A percentile compares a stretch with the other conserved stretches of the same genome.
These are phyloP conservation scores for Puccinia polysora DNA, from an alignment of 1,284 basidiomycete genomes.

Conservation along the genomic window DNA sequence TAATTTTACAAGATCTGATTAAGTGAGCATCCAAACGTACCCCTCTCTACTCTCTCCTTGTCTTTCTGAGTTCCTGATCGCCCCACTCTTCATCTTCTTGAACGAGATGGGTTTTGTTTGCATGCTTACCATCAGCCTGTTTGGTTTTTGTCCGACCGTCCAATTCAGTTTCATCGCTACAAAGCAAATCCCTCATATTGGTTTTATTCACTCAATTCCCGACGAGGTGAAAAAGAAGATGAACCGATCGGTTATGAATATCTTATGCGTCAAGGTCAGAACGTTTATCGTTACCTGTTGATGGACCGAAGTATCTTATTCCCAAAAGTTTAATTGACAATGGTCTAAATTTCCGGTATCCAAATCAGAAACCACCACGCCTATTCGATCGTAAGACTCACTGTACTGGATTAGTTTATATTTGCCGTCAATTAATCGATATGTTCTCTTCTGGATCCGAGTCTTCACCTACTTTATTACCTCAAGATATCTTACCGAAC, in stretches of 20 bases:
- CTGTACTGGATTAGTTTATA: slow-evolving; percentile 4
- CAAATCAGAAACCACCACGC: slow-evolving; percentile 25
- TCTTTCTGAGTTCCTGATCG: background rate
- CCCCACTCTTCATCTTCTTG: too few relatives aligned
- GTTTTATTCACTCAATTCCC: slow-evolving; percentile 17
- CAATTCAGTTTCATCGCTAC: slow-evolving; percentile 27
- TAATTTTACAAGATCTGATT: slow-evolving; percentile 39
- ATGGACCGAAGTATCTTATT: too few relatives aligned
- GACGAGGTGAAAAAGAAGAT: slow-evolving; percentile 15
- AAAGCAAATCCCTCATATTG: slow-evolving; percentile 36
- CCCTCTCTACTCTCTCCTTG: background rate
- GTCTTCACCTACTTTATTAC: background rate
- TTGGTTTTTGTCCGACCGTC: too few relatives aligned
- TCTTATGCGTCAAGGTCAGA: slow-evolving; percentile 17
- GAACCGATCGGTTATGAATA: slow-evolving; percentile 19
- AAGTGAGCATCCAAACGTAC: background rate
- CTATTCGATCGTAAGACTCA: slow-evolving; percentile 7
- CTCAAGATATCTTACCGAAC: slow-evolving; percentile 5
- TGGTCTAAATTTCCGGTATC: background rate
- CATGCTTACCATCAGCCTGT: too few relatives aligned
- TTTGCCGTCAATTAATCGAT: slow-evolving; percentile 15
- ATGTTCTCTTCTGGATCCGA: slow-evolving; percentile 20
- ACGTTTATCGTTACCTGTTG: too few relatives aligned
- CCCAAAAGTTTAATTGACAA: too few relatives aligned
- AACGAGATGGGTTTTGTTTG: too few relatives aligned